phyloP scores from a whole-genome alignment of 306 rosid species.

The Cicer chorassanicum region DNA sequence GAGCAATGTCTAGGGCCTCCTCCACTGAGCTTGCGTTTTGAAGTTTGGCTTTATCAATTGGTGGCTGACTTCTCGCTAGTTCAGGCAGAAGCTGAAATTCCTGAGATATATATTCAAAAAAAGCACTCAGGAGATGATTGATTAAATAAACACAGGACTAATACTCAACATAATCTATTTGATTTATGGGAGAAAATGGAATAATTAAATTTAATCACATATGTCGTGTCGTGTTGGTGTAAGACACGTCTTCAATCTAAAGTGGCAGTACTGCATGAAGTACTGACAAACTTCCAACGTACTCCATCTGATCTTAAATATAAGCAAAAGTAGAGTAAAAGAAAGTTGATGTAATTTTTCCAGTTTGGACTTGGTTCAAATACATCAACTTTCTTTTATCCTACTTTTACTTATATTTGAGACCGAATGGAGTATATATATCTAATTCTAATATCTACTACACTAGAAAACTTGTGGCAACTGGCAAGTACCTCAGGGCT shows the following conservation, averaged over 20 bases:
- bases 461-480: constrained; percentile 35
- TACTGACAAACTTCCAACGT: too few species aligned
- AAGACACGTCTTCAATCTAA: too few species aligned
- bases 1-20: constrained; percentile 80
- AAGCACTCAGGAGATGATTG: not conserved
- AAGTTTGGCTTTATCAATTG: constrained; percentile 76
- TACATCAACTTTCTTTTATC: too few species aligned
- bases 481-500: constrained; percentile 73
- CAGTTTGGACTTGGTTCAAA: too few species aligned
- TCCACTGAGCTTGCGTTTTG: constrained; percentile 77
- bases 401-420: too few species aligned
- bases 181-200: not conserved
- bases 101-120: constrained; percentile 45
- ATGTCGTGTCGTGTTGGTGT: too few species aligned
- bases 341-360: too few species aligned
- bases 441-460: constrained; percentile 7
- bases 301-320: too few species aligned
- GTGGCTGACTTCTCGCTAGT: constrained; percentile 81
- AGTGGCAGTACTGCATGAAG: too few species aligned
- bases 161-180: not conserved
- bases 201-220: too few species aligned
- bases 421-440: not conserved
- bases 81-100: constrained; percentile 90
- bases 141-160: constrained; percentile 13
- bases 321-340: too few species aligned